A percentile compares a stretch with the other conserved stretches of the same genome.
Evolutionary conservation across 2,329 filamentous ascomycete species (phyloP).

Genomic region (Aureobasidium uvarum): DNA sequence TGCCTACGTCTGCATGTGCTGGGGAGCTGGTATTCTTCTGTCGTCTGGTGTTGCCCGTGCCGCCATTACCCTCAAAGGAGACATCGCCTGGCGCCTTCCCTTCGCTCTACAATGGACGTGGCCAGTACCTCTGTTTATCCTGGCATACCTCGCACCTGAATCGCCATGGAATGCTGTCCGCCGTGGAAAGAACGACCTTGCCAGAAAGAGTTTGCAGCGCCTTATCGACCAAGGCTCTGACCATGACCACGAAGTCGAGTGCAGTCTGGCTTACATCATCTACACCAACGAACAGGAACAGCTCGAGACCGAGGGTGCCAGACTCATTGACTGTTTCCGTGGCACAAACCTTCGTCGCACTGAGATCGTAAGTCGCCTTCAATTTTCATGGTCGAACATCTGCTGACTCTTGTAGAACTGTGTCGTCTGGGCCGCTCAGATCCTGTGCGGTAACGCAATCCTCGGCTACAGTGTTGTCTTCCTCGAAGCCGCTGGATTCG

Average conservation of each 20-base stretch:
- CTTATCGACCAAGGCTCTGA: neutral
- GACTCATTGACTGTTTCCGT: constrained; percentile 48
- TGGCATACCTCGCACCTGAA: constrained; percentile 42
- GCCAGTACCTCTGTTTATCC: constrained; percentile 38
- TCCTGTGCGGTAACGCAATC: constrained; percentile 36
- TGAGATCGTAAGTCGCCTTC: constrained; percentile 40
- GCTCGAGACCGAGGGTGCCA: constrained; percentile 34
- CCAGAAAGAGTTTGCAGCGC: constrained; percentile 1
- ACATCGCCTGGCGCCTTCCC: constrained; percentile 43
- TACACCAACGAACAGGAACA: constrained; percentile 17
- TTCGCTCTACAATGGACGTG: constrained; percentile 49
- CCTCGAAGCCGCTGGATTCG: constrained; percentile 39
- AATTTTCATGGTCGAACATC: no score
- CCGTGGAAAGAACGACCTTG: constrained; percentile 37
- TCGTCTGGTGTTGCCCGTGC: constrained; percentile 43
- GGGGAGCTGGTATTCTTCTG: constrained; percentile 61
- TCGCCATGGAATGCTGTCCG: constrained; percentile 41
- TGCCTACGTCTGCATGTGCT: constrained; percentile 61
- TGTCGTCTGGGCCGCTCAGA: constrained; percentile 32
- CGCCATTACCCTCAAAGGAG: constrained; percentile 35
- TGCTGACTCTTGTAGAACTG: constrained; percentile 7
- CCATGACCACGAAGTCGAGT: constrained; percentile 8
- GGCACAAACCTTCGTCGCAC: constrained; percentile 46
- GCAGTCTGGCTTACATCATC: constrained; percentile 36
- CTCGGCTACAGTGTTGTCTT: constrained; percentile 40